Evolutionary conservation across 192 early-diverging fungal species (phyloP).

Genomic region (Backusella tuberculispora): DNA sequence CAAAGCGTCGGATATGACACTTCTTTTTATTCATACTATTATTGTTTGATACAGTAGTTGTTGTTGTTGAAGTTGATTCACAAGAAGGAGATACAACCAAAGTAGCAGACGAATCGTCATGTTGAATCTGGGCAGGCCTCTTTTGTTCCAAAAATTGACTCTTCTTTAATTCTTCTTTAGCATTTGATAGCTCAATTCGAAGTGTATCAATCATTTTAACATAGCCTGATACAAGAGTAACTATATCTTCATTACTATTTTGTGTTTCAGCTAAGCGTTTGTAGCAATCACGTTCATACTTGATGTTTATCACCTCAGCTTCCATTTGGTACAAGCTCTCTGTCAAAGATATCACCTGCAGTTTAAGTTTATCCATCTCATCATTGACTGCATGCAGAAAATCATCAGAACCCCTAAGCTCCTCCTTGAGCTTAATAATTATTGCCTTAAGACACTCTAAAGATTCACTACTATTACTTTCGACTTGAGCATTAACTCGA

Average conservation of each 20-base stretch:
- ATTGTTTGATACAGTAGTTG: background rate
- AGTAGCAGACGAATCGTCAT: constrained; percentile 17
- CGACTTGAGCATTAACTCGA: constrained; percentile 70
- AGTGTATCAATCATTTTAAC: constrained; percentile 11
- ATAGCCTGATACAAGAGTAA: background rate
- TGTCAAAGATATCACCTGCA: constrained; percentile 6
- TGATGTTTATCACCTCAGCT: background rate
- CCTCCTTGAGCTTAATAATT: constrained; percentile 60
- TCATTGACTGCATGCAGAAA: constrained; percentile 24
- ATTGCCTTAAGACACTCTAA: constrained; percentile 61
- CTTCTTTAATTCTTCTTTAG: background rate
- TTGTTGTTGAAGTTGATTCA: background rate
- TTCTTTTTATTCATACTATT: background rate
- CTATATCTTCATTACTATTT: background rate
- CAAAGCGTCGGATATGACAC: background rate
- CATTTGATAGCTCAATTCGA: constrained; percentile 7
- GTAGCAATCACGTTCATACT: background rate
- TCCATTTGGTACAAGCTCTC: background rate
- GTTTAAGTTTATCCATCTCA: constrained; percentile 19
- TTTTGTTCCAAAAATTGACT: background rate
- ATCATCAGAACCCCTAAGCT: constrained; percentile 44
- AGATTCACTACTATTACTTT: constrained; percentile 46
- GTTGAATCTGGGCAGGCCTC: background rate
- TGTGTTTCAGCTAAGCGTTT: background rate
- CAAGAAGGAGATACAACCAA: background rate